Evolutionary conservation across 495 filamentous ascomycete species (phyloP).

Genomic region (Penicillium roqueforti): DNA sequence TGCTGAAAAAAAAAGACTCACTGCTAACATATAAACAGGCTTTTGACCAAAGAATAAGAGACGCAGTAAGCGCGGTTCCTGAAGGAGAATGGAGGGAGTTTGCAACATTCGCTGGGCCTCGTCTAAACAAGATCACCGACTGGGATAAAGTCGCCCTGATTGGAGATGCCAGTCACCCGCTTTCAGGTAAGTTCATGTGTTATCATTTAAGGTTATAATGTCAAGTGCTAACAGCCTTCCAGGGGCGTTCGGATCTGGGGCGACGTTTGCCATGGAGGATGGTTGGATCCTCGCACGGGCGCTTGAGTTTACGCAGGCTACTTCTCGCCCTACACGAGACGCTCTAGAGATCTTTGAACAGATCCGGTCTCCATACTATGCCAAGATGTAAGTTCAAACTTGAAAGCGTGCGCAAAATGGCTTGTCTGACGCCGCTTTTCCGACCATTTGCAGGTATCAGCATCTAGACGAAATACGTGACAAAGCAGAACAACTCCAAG

Average conservation of each 20-base stretch:
- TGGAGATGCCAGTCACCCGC: slow-evolving; percentile 47
- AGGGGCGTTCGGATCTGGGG: slow-evolving; percentile 45
- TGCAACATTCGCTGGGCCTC: slow-evolving; percentile 37
- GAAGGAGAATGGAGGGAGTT: slow-evolving; percentile 43
- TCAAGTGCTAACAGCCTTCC: not conserved
- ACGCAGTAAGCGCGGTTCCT: slow-evolving; percentile 32
- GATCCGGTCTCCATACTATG: slow-evolving; percentile 45
- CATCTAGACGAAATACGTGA: slow-evolving; percentile 27
- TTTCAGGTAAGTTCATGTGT: slow-evolving; percentile 26
- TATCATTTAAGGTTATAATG: not conserved
- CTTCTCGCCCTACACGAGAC: slow-evolving; percentile 18
- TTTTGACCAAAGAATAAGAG: slow-evolving; percentile 32
- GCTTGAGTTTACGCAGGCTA: slow-evolving; percentile 26
- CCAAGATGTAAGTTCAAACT: slow-evolving; percentile 12
- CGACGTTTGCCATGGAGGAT: slow-evolving; percentile 50
- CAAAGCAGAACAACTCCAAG: slow-evolving; percentile 19
- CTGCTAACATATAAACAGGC: slow-evolving; percentile 21
- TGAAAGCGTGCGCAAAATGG: not conserved
- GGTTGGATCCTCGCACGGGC: slow-evolving; percentile 44
- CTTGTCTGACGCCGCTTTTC: not conserved
- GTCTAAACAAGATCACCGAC: slow-evolving; percentile 32
- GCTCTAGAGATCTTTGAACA: slow-evolving; percentile 40
- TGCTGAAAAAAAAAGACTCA: not conserved
- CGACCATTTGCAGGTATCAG: slow-evolving; percentile 28
- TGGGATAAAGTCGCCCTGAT: slow-evolving; percentile 47